Percentiles rank a stretch among this genome's conserved stretches.
These are phyloP conservation scores for Sporothrix humicola DNA, from an alignment of 2,329 filamentous ascomycete species.

Conservation along the genomic window DNA sequence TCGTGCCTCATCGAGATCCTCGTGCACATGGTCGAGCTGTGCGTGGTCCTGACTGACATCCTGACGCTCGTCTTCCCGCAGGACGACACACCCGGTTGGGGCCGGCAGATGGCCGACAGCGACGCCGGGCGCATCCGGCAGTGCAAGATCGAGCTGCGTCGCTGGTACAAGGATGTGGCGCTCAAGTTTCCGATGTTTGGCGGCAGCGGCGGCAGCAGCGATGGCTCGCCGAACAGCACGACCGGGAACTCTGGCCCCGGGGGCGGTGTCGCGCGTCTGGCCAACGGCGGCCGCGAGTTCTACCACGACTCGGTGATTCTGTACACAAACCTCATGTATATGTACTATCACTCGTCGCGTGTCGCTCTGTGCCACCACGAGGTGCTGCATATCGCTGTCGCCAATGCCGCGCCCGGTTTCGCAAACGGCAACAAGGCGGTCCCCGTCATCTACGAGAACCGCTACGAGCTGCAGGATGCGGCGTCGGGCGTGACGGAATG, in stretches of 20 bases:
- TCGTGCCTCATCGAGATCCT: slow-evolving; percentile 36
- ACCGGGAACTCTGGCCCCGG: background rate
- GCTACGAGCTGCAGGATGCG: slow-evolving; percentile 37
- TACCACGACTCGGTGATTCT: slow-evolving; percentile 38
- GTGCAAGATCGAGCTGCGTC: slow-evolving; percentile 36
- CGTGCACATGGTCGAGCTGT: slow-evolving; percentile 36
- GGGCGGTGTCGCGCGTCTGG: background rate
- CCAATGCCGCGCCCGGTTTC: slow-evolving; percentile 45
- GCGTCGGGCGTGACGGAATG: slow-evolving; percentile 37
- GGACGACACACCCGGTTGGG: slow-evolving; percentile 38
- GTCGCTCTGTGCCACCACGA: slow-evolving; percentile 38
- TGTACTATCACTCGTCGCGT: slow-evolving; percentile 39
- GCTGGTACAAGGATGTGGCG: slow-evolving; percentile 35
- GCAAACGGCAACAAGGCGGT: slow-evolving; percentile 16
- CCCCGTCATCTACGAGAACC: slow-evolving; percentile 34
- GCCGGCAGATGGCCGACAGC: slow-evolving; percentile 30
- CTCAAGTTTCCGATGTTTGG: slow-evolving; percentile 35
- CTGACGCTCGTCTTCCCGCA: slow-evolving; percentile 37
- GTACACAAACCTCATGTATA: slow-evolving; percentile 39
- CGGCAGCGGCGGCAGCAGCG: slow-evolving; percentile 11
- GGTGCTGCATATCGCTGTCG: slow-evolving; percentile 48
- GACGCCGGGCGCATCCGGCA: slow-evolving; percentile 34
- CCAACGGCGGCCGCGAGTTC: slow-evolving; percentile 30
- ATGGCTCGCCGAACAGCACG: background rate
- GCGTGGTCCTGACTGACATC: slow-evolving; percentile 37